Percentiles rank a stretch among this genome's conserved stretches.
Conservation (phyloP, 306 rosid species). For the Prunus salicina region DNA sequence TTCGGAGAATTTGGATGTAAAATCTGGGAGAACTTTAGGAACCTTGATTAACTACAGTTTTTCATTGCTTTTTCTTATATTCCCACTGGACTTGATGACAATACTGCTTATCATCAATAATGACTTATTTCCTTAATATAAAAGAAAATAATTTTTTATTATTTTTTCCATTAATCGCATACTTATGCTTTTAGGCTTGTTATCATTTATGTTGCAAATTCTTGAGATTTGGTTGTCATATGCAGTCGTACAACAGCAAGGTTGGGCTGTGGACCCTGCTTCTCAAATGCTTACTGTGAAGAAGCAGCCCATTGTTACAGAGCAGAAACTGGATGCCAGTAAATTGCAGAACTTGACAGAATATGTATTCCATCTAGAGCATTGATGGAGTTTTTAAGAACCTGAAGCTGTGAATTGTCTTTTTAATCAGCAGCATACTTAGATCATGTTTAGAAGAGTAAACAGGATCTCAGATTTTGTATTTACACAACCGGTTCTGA, state of each 20-base stretch:
- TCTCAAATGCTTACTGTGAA: constrained; percentile 79
- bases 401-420: constrained; percentile 14
- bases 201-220: neutral
- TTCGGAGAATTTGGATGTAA: neutral
- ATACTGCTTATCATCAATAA: neutral
- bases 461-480: neutral
- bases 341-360: constrained; percentile 91
- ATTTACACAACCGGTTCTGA: neutral
- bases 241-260: constrained; percentile 65
- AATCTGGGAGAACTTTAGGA: neutral
- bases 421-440: constrained; percentile 3
- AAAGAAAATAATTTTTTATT: neutral
- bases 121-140: neutral
- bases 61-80: no score
- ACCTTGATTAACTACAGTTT: neutral
- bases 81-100: neutral
- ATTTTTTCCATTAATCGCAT: neutral
- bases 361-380: constrained; percentile 89
- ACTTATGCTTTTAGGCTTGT: neutral
- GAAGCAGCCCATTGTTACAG: constrained; percentile 57
- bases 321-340: constrained; percentile 79
- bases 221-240: constrained; percentile 9
- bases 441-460: neutral
- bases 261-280: constrained; percentile 75
- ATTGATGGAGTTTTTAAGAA: constrained; percentile 32